Percentiles rank a stretch among this genome's conserved stretches.
Evolutionary conservation across 176 grass and related monocot genomes (phyloP).

Genomic region (Avena eriantha): DNA sequence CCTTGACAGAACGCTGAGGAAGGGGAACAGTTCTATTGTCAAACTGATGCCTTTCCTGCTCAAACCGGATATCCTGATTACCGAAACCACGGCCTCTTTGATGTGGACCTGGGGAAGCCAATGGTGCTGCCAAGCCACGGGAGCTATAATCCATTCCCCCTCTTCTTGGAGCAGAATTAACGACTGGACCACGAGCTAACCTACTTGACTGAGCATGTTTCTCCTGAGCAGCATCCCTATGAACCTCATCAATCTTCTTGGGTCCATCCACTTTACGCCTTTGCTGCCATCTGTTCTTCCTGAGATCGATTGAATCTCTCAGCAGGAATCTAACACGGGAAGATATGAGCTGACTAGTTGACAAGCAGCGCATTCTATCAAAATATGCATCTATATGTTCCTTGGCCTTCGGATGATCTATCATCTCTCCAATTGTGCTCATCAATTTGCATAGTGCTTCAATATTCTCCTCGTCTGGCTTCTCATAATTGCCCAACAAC

Average conservation of each 20-base stretch:
- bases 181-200: conserved; percentile 67
- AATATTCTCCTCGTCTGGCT: conserved; percentile 86
- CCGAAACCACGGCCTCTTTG: conserved; percentile 74
- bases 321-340: conserved; percentile 93
- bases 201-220: conserved; percentile 86
- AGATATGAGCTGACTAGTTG: conserved; percentile 70
- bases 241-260: conserved; percentile 99
- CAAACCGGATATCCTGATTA: conserved; percentile 72
- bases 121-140: conserved; percentile 47
- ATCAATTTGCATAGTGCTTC: conserved; percentile 97
- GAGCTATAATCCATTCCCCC: conserved; percentile 63
- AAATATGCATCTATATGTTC: conserved; percentile 97
- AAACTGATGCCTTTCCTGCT: conserved; percentile 64
- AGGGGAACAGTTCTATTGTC: conserved; percentile 76
- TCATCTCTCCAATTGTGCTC: conserved; percentile 98
- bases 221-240: conserved; percentile 93
- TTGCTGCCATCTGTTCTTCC: conserved; percentile 93
- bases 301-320: conserved; percentile 91
- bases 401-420: conserved; percentile 88
- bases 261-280: conserved; percentile 94
- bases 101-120: conserved; percentile 69
- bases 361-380: conserved; percentile 66
- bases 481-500: conserved; percentile 64
- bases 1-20: conserved; percentile 67
- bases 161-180: conserved; percentile 62